phyloP scores from a whole-genome alignment of 2,329 filamentous ascomycete genomes.

The Paracamarosporium sp. region DNA sequence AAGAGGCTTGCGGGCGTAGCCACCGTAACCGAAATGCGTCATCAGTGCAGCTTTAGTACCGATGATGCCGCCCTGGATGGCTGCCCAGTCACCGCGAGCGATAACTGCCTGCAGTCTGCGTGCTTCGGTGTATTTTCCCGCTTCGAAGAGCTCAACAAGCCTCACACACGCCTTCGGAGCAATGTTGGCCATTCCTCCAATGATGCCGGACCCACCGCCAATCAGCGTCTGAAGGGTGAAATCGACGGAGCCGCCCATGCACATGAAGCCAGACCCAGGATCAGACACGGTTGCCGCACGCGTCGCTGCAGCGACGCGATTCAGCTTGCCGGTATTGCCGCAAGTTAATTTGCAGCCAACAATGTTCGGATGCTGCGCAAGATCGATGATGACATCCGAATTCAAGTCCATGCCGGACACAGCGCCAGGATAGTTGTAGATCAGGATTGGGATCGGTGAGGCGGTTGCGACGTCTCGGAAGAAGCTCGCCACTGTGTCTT shows the following conservation, averaged over 20 bases:
- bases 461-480: slow-evolving; percentile 69
- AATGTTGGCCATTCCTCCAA: slow-evolving; percentile 75
- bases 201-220: slow-evolving; percentile 74
- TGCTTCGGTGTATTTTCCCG: slow-evolving; percentile 67
- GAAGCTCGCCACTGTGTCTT: slow-evolving; percentile 65
- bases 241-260: slow-evolving; percentile 75
- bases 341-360: slow-evolving; percentile 74
- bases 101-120: slow-evolving; percentile 69
- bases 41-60: slow-evolving; percentile 72
- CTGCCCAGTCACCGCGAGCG: slow-evolving; percentile 72
- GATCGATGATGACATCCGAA: slow-evolving; percentile 66
- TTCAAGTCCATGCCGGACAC: slow-evolving; percentile 69
- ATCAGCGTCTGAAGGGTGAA: slow-evolving; percentile 75
- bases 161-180: slow-evolving; percentile 70
- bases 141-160: slow-evolving; percentile 65
- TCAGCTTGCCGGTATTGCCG: slow-evolving; percentile 73
- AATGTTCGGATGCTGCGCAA: slow-evolving; percentile 69
- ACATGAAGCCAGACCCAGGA: slow-evolving; percentile 66
- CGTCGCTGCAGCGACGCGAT: slow-evolving; percentile 64
- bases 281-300: slow-evolving; percentile 44
- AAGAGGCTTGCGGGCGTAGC: slow-evolving; percentile 64
- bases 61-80: slow-evolving; percentile 72
- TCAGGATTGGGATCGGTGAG: slow-evolving; percentile 70
- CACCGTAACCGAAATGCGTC: slow-evolving; percentile 70
- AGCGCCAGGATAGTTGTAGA: slow-evolving; percentile 74